A percentile compares a stretch with the other conserved stretches of the same genome.
phyloP scores from a whole-genome alignment of 768 basidiomycete species.

The Glaciozyma martinii region DNA sequence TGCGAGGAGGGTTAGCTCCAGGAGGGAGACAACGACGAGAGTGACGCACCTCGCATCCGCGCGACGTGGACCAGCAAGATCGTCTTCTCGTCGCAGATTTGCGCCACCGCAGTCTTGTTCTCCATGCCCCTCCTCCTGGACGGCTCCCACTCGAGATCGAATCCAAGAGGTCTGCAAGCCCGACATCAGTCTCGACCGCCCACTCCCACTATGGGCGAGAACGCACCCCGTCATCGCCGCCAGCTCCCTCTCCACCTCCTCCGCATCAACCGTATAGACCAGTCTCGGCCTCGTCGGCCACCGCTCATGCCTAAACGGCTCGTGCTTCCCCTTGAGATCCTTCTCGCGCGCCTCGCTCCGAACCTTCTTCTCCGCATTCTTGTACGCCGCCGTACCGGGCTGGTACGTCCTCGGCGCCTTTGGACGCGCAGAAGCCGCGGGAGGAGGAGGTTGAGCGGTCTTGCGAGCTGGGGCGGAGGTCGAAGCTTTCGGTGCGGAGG shows the following conservation, averaged over 20 bases:
- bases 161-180: conserved; percentile 10
- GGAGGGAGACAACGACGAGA: not conserved
- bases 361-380: not conserved
- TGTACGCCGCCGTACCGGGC: not conserved
- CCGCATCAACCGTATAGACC: not conserved
- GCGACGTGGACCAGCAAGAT: conserved; percentile 24
- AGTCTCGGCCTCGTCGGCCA: not conserved
- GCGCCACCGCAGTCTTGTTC: conserved; percentile 19
- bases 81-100: conserved; percentile 15
- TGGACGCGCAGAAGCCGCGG: too few relatives aligned
- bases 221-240: not conserved
- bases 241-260: not conserved
- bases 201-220: too few relatives aligned
- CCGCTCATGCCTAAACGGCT: not conserved
- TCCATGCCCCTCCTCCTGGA: not conserved
- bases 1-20: not conserved
- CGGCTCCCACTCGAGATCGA: conserved; percentile 24
- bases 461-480: not conserved
- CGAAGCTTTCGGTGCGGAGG: not conserved
- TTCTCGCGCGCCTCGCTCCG: conserved; percentile 1
- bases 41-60: conserved; percentile 9
- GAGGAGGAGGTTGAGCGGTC: not conserved
- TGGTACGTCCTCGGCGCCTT: not conserved
- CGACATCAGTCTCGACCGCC: not conserved
- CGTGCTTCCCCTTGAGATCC: conserved; percentile 1